Percentiles rank a stretch among this genome's conserved stretches.
Evolutionary conservation across 768 basidiomycete species (phyloP).

Genomic region (Fomitopsis serialis): DNA sequence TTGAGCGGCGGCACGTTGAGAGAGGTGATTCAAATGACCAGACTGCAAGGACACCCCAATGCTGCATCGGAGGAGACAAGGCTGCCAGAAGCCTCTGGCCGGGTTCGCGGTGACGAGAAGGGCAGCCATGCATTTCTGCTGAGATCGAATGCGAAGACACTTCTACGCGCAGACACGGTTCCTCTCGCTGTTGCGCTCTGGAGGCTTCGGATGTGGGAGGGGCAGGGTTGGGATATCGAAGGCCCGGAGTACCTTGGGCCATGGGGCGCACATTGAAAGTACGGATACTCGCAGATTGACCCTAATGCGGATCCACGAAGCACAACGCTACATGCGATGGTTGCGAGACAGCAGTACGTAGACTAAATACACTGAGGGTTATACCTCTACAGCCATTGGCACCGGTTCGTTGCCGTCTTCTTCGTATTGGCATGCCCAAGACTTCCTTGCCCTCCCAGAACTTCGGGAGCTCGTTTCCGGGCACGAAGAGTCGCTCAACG

Average conservation of each 20-base stretch:
- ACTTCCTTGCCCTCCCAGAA: constrained; percentile 89
- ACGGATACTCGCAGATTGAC: neutral
- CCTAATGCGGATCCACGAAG: too few species aligned
- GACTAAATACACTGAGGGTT: constrained; percentile 10
- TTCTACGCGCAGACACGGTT: constrained; percentile 52
- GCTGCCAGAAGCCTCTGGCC: too few species aligned
- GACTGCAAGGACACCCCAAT: too few species aligned
- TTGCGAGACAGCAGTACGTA: neutral
- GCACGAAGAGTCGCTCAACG: constrained; percentile 89
- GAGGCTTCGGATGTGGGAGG: constrained; percentile 77
- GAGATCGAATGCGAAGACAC: constrained; percentile 42
- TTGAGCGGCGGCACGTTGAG: constrained; percentile 38
- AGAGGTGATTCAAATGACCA: too few species aligned
- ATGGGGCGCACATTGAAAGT: neutral
- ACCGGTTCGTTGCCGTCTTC: constrained; percentile 19
- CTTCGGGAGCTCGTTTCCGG: constrained; percentile 81
- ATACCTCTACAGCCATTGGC: constrained; percentile 42
- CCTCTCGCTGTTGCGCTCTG: constrained; percentile 70
- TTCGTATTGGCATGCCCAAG: constrained; percentile 33
- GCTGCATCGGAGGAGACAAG: too few species aligned
- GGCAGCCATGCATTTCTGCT: constrained; percentile 70
- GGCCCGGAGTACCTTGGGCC: neutral
- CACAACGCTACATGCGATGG: too few species aligned
- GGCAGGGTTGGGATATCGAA: constrained; percentile 41
- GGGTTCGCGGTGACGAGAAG: constrained; percentile 31